Conservation (phyloP, 2,329 filamentous ascomycete genomes). For the Trichoderma atroviride region DNA sequence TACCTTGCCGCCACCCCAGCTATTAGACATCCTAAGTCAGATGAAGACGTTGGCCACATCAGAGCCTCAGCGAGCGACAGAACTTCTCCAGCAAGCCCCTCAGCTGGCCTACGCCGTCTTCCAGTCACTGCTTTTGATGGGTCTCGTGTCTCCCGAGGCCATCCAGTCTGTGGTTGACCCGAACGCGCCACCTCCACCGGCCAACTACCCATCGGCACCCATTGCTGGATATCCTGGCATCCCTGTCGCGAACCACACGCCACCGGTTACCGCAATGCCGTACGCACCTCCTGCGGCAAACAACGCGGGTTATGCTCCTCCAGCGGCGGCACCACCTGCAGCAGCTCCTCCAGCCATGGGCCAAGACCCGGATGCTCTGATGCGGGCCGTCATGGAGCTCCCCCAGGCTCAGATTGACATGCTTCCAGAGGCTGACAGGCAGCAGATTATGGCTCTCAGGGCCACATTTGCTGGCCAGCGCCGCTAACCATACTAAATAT, state of each 20-base stretch:
- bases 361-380: slow-evolving; percentile 69
- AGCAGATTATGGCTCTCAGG: slow-evolving; percentile 78
- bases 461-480: slow-evolving; percentile 58
- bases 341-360: slow-evolving; percentile 40
- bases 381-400: slow-evolving; percentile 80
- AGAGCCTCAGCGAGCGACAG: slow-evolving; percentile 81
- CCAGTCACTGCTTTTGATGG: slow-evolving; percentile 89
- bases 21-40: slow-evolving; percentile 90
- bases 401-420: slow-evolving; percentile 79
- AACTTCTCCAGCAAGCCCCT: slow-evolving; percentile 84
- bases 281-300: slow-evolving; percentile 49
- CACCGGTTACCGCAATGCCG: slow-evolving; percentile 49
- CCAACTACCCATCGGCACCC: slow-evolving; percentile 42
- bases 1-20: slow-evolving; percentile 81
- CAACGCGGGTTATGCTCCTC: slow-evolving; percentile 43
- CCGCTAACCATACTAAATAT: slow-evolving; percentile 31
- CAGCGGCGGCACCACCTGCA: slow-evolving; percentile 38
- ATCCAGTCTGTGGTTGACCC: slow-evolving; percentile 79
- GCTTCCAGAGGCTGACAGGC: slow-evolving; percentile 72
- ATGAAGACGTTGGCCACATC: slow-evolving; percentile 88
- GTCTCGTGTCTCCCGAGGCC: slow-evolving; percentile 82
- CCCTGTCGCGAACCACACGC: slow-evolving; percentile 48
- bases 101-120: slow-evolving; percentile 95
- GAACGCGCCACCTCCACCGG: slow-evolving; percentile 45
- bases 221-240: slow-evolving; percentile 43